Evolutionary conservation across 1,284 basidiomycete genomes (phyloP).

Genomic region (Papiliotrema laurentii): DNA sequence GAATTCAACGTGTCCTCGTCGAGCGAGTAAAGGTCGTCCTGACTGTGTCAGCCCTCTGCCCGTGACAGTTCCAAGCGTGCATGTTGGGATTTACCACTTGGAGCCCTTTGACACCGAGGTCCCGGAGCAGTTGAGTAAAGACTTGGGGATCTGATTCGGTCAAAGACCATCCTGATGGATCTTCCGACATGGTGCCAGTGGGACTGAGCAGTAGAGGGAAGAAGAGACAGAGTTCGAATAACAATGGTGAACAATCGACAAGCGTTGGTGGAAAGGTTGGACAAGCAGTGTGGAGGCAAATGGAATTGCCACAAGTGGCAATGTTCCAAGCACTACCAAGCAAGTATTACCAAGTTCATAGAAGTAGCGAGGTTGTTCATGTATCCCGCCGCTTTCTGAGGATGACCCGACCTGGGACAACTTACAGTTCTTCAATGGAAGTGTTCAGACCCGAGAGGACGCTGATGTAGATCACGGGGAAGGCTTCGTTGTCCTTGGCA

Average conservation of each 20-base stretch:
- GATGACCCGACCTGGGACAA: no score
- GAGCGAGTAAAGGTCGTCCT: constrained; percentile 80
- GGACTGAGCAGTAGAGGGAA: background rate
- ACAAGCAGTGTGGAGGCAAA: background rate
- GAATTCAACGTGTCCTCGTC: constrained; percentile 66
- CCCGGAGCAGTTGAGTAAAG: constrained; percentile 49
- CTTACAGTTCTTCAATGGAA: no score
- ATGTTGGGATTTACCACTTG: constrained; percentile 45
- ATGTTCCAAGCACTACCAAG: no score
- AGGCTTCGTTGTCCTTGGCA: no score
- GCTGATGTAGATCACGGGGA: no score
- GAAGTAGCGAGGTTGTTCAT: no score
- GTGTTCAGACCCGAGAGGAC: no score
- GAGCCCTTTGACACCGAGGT: constrained; percentile 50
- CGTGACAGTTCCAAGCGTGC: background rate
- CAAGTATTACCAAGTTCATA: no score
- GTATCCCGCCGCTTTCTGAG: no score
- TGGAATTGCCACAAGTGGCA: no score
- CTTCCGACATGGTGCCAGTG: constrained; percentile 22
- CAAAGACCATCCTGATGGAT: constrained; percentile 47
- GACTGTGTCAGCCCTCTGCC: background rate
- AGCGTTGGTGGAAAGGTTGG: background rate
- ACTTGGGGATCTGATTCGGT: constrained; percentile 51
- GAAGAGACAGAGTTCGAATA: background rate
- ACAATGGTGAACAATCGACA: background rate